Evolutionary conservation across 78 protist genomes (phyloP), one percentile per base, ranked within the genome.

Genomic region (Emiliania huxleyi): DNA sequence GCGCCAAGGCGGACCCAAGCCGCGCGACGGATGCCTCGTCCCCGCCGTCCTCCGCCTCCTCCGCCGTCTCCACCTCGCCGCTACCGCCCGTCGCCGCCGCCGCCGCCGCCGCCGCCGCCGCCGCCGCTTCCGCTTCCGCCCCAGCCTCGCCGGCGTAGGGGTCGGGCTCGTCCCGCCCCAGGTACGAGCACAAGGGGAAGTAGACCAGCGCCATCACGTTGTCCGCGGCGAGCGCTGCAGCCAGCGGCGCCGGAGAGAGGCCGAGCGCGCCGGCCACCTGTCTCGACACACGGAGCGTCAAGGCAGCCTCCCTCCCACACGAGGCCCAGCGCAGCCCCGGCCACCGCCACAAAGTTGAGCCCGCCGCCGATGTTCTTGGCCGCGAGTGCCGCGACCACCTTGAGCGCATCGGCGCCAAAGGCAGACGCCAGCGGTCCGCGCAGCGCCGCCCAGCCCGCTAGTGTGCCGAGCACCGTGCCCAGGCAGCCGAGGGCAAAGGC

Each of bases 311-410:
- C n/a, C n/a, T n/a, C n/a, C n/a, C n/a, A n/a, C n/a, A n/a, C n/a
- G n/a, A n/a, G n/a, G n/a, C n/a, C n/a, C n/a, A n/a, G n/a, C 62
- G 62, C 3, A n/a, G n/a, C n/a, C n/a, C n/a, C n/a, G n/a, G n/a
- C n/a, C 23, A 77, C 87, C 23, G 87, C 87, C 19, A 77, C n/a
- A 22, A 77, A 77, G 46, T 77, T 77, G n/a, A 77, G 11, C 11
- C 87, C 87, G 22, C 46, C 33, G 33, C 87, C 87, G 4, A 77
- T 77, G 46, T 77, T 77, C 46, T 77, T 77, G 43, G 87, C 87
- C 46, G 33, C 33, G 48, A 77, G 87, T 26, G 87, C 87, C 19
- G 48, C 45, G 15, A 35, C 87, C 0, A 22, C 44, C n/a, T 15
- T 38, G 37, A 77, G 33, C 46, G n/a, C 87, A 6, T 71, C 81